These are phyloP conservation scores for Cladophialophora immunda DNA, from an alignment of 2,329 filamentous ascomycete genomes.

Conservation along the genomic window DNA sequence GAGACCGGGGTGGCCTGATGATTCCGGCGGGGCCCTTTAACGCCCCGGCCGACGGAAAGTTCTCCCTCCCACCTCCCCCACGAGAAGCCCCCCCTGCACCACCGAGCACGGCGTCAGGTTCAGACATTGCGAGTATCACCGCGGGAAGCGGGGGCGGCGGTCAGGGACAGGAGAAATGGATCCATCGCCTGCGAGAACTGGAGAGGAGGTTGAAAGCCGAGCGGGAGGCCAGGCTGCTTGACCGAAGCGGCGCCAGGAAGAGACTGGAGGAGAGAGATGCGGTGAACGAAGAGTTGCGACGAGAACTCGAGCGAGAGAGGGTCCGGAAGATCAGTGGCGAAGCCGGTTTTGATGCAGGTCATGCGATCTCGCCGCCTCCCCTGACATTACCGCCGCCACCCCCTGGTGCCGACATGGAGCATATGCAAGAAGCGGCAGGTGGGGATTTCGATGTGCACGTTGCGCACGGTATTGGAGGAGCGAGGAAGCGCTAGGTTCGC, in stretches of 20 bases:
- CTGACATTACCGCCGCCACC: slow-evolving; percentile 15
- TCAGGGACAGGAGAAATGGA: slow-evolving; percentile 77
- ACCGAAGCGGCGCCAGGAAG: slow-evolving; percentile 83
- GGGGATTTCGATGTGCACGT: slow-evolving; percentile 4
- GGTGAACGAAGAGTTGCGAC: slow-evolving; percentile 75
- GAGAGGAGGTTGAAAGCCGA: slow-evolving; percentile 90
- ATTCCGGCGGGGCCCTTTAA: slow-evolving; percentile 38
- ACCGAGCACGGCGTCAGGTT: slow-evolving; percentile 35
- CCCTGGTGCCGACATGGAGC: slow-evolving; percentile 9
- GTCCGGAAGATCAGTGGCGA: slow-evolving; percentile 44
- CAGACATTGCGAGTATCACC: slow-evolving; percentile 35
- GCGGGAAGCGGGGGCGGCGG: slow-evolving; percentile 25
- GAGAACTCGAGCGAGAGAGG: slow-evolving; percentile 68
- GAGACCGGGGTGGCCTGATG: slow-evolving; percentile 36
- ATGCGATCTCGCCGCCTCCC: slow-evolving; percentile 13
- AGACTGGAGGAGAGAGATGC: slow-evolving; percentile 77
- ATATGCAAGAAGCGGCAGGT: slow-evolving; percentile 2
- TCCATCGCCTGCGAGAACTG: slow-evolving; percentile 83
- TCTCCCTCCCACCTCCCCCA: slow-evolving; percentile 36
- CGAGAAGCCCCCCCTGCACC: slow-evolving; percentile 37
- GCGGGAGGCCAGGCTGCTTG: slow-evolving; percentile 82
- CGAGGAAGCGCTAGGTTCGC: slow-evolving; percentile 38
- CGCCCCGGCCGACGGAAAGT: slow-evolving; percentile 39
- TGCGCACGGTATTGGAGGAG: slow-evolving; percentile 22
- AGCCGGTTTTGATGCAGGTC: slow-evolving; percentile 1